phyloP scores from a whole-genome alignment of 2,329 filamentous ascomycete genomes.

The Epichloe brachyelytri region DNA sequence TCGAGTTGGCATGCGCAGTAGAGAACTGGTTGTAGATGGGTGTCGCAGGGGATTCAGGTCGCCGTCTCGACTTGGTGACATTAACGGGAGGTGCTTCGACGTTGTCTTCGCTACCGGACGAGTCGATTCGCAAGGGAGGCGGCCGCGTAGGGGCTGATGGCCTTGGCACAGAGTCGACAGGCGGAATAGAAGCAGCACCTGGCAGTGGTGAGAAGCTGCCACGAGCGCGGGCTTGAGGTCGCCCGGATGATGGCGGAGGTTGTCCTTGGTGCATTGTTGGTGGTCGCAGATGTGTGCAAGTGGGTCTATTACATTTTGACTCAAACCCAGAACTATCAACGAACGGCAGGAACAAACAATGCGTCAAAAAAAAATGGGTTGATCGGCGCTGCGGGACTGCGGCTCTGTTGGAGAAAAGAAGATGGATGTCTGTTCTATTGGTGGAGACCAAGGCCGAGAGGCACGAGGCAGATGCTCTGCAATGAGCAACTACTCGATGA shows the following conservation, averaged over 20 bases:
- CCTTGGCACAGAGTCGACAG: slow-evolving; percentile 15
- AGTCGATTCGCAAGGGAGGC: slow-evolving; percentile 22
- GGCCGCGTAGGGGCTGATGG: slow-evolving; percentile 16
- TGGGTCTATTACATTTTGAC: slow-evolving; percentile 31
- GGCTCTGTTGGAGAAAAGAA: neutral
- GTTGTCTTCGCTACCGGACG: slow-evolving; percentile 17
- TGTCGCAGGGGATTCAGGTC: slow-evolving; percentile 26
- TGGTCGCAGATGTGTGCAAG: slow-evolving; percentile 11
- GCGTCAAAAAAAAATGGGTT: neutral
- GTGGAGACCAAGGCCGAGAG: neutral
- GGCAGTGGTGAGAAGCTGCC: slow-evolving; percentile 45
- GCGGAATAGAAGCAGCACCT: slow-evolving; percentile 16
- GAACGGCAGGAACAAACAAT: slow-evolving; percentile 1
- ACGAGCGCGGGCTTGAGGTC: slow-evolving; percentile 33
- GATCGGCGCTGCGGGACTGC: neutral
- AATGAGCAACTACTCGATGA: too few species aligned
- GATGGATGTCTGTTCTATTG: neutral
- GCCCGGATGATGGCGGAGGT: slow-evolving; percentile 11
- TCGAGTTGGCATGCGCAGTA: slow-evolving; percentile 30
- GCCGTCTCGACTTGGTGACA: slow-evolving; percentile 32
- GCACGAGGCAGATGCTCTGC: too few species aligned
- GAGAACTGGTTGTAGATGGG: slow-evolving; percentile 37
- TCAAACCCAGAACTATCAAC: neutral
- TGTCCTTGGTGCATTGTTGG: slow-evolving; percentile 33
- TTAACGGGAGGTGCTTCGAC: slow-evolving; percentile 21